A percentile compares a stretch with the other conserved stretches of the same genome.
phyloP scores from a whole-genome alignment of 1,139 yeast genomes.

The Debaryomycetaceae sp. region DNA sequence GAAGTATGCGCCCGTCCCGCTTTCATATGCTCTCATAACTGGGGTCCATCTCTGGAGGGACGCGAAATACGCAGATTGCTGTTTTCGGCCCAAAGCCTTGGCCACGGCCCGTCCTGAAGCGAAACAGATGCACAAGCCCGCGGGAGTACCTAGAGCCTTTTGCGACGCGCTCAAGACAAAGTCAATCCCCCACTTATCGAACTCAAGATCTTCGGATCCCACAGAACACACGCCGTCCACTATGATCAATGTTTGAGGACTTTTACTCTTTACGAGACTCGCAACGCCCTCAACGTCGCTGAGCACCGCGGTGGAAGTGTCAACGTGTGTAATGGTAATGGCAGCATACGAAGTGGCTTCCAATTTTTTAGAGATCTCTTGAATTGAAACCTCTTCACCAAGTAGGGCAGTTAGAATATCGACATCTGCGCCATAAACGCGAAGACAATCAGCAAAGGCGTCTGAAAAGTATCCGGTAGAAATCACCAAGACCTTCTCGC shows the following conservation, averaged over 20 bases:
- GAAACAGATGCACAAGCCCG: constrained; percentile 75
- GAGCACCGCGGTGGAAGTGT: constrained; percentile 89
- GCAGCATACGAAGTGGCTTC: constrained; percentile 44
- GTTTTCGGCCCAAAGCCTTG: constrained; percentile 44
- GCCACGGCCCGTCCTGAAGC: constrained; percentile 67
- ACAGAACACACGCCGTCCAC: constrained; percentile 95
- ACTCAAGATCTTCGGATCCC: constrained; percentile 77
- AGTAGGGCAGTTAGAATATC: constrained; percentile 59
- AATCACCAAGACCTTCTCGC: constrained; percentile 64
- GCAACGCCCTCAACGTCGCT: constrained; percentile 61
- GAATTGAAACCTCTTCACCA: constrained; percentile 62
- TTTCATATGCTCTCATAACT: constrained; percentile 77
- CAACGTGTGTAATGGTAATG: constrained; percentile 87
- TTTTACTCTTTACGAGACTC: constrained; percentile 43
- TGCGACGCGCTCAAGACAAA: constrained; percentile 87
- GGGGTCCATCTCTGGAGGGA: constrained; percentile 83
- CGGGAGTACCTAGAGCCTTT: constrained; percentile 91
- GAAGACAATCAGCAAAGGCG: constrained; percentile 70
- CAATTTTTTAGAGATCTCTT: constrained; percentile 45
- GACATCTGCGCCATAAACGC: constrained; percentile 59
- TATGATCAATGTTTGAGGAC: constrained; percentile 73
- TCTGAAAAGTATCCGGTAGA: constrained; percentile 94
- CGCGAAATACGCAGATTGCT: constrained; percentile 59
- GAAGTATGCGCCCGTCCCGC: constrained; percentile 74
- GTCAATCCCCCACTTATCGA: constrained; percentile 87